Percentiles rank a stretch among this genome's conserved stretches.
Evolutionary conservation across 2,329 filamentous ascomycete species (phyloP).

Genomic region (Arachnopeziza araneosa): DNA sequence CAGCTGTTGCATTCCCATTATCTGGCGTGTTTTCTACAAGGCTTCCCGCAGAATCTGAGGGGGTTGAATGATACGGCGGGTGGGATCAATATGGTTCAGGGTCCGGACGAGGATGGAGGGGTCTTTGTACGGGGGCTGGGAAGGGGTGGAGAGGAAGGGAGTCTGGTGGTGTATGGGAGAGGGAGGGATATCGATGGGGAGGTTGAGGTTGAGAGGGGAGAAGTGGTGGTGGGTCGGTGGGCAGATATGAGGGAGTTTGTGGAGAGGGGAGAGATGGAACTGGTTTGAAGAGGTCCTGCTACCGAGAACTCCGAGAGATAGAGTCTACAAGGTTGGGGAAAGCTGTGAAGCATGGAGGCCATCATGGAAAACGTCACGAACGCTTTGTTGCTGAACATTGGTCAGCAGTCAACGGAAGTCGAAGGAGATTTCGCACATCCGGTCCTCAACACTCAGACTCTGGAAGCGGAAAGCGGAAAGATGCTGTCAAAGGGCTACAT

Average conservation of each 20-base stretch:
- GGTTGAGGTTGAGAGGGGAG: constrained; percentile 42
- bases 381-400: no score
- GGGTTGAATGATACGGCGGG: constrained; percentile 86
- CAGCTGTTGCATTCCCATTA: constrained; percentile 81
- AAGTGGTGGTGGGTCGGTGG: constrained; percentile 27
- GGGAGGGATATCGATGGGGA: constrained; percentile 59
- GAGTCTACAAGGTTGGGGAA: background rate
- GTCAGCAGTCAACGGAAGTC: no score
- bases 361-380: no score
- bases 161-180: constrained; percentile 73
- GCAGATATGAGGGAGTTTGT: constrained; percentile 37
- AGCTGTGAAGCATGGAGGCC: background rate
- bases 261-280: constrained; percentile 45
- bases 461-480: no score
- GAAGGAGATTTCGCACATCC: no score
- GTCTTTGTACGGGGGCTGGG: constrained; percentile 76
- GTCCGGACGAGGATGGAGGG: constrained; percentile 73
- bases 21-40: constrained; percentile 72
- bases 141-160: constrained; percentile 63
- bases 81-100: constrained; percentile 87
- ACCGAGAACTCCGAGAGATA: background rate
- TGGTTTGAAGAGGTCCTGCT: constrained; percentile 14
- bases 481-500: no score
- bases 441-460: no score
- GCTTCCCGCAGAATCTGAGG: constrained; percentile 74